phyloP scores from a whole-genome alignment of 1,139 yeast genomes.

The Blastobotrys persicus region DNA sequence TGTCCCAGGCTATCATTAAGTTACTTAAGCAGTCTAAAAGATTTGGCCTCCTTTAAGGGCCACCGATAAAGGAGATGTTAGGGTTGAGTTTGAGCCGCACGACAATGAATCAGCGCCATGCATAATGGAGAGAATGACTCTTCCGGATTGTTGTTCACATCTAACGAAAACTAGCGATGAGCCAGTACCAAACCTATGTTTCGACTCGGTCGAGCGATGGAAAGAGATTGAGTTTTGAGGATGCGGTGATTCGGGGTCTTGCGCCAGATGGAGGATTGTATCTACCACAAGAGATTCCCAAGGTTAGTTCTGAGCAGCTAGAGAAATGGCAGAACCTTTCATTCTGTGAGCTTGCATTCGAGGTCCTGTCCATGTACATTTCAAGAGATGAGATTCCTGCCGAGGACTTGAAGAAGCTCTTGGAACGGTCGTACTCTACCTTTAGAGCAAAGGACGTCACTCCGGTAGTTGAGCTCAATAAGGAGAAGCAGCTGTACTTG shows the following conservation, averaged over 20 bases:
- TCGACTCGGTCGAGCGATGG: constrained; percentile 73
- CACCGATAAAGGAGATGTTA: no score
- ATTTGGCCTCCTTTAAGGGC: background rate
- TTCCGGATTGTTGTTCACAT: background rate
- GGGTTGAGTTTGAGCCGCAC: background rate
- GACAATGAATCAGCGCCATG: background rate
- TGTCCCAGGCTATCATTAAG: no score
- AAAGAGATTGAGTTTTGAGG: constrained; percentile 74
- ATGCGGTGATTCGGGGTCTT: constrained; percentile 87
- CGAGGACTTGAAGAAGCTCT: constrained; percentile 60
- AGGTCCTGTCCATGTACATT: constrained; percentile 79
- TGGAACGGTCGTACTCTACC: constrained; percentile 76
- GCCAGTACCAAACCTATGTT: constrained; percentile 50
- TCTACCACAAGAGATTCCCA: constrained; percentile 80
- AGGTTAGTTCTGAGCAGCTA: constrained; percentile 58
- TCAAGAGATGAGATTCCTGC: constrained; percentile 66
- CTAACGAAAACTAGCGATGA: background rate
- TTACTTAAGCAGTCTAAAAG: no score
- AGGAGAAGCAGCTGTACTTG: constrained; percentile 60
- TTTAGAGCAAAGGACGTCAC: constrained; percentile 85
- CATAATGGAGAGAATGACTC: background rate
- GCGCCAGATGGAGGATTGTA: constrained; percentile 97
- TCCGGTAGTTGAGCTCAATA: constrained; percentile 65
- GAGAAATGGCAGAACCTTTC: constrained; percentile 67
- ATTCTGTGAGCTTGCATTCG: constrained; percentile 83